Percentiles rank a stretch among this genome's conserved stretches.
phyloP scores from a whole-genome alignment of 2,329 filamentous ascomycete genomes.

The Gaeumannomyces sp. region DNA sequence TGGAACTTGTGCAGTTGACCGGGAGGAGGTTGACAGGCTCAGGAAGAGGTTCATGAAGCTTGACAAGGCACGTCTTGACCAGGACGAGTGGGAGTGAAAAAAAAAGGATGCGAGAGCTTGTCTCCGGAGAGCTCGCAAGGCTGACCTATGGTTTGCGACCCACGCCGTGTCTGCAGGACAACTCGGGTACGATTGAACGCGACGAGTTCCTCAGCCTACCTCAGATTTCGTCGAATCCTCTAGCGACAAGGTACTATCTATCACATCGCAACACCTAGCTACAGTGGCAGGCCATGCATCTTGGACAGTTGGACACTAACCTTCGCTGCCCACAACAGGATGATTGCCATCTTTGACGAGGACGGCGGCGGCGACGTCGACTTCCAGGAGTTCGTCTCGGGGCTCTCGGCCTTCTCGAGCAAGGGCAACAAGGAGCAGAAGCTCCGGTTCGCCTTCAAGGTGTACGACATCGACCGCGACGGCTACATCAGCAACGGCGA shows the following conservation, averaged over 20 bases:
- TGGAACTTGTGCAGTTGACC: slow-evolving; percentile 61
- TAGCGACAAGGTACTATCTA: slow-evolving; percentile 71
- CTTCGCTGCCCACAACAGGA: slow-evolving; percentile 45
- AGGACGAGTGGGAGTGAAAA: slow-evolving; percentile 1
- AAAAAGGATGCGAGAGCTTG: not conserved
- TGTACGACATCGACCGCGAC: slow-evolving; percentile 98
- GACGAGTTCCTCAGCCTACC: slow-evolving; percentile 96
- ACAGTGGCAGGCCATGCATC: not conserved
- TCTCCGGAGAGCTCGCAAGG: not conserved
- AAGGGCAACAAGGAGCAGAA: slow-evolving; percentile 99
- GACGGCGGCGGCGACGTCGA: slow-evolving; percentile 97
- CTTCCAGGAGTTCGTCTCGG: slow-evolving; percentile 97
- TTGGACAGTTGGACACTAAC: not conserved
- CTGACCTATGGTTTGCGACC: slow-evolving; percentile 1
- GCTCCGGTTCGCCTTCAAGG: slow-evolving; percentile 94
- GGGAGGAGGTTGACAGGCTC: slow-evolving; percentile 92
- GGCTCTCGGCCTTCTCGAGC: slow-evolving; percentile 89
- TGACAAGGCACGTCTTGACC: slow-evolving; percentile 67
- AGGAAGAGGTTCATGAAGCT: slow-evolving; percentile 99
- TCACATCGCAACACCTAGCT: no score
- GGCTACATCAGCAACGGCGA: slow-evolving; percentile 98
- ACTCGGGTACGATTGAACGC: slow-evolving; percentile 95
- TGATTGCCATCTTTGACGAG: slow-evolving; percentile 99
- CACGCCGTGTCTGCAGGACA: slow-evolving; percentile 57
- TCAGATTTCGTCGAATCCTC: slow-evolving; percentile 94